Base-by-base conservation (phyloP, 768 basidiomycete genomes). In the Boletales sp. region DNA sequence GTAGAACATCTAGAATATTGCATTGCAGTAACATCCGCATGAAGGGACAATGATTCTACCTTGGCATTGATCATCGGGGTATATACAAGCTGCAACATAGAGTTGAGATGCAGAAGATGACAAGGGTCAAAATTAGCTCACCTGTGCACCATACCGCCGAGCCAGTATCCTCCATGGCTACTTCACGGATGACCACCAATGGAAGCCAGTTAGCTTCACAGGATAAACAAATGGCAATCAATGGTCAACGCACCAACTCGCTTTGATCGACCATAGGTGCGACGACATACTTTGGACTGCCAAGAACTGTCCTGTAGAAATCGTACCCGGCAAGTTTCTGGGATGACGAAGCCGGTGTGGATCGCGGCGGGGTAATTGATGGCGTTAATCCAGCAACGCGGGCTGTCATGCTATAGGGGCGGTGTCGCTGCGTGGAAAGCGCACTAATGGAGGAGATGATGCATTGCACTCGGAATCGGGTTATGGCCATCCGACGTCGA, bases 191-290 rank as follows among this genome's bases (percentile, higher is more conserved):
- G 6, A 39, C 21, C 34, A 40, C 35, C 44, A n/a, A 40, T 41
- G 12, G 36, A 13, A 4, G 7, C 15, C 8, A 19, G 24, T 48
- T 9, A 40, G 32, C 17, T 34, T 15, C 34, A 12, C 34, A 34
- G 15, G 34, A 55, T 15, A 37, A 12, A 32, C 38, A 44, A 21
- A 46, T 18, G 37, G 18, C 14, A 34, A 32, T 14, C 1, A 19
- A 21, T 5, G 13, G 34, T 9, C 31, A 11, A 78, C 87, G 59
- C 59, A 97, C 94, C 67, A 97, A 77, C 68, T 97, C 95, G 62
- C 88, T 91, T 72, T 97, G 93, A 67, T 98, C 97, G 0, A 98
- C 97, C 97, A 99, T 99, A 15, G 97, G 97, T 9, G 92, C 95
- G 15, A 97, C 91, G 36, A 98, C 80, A 62, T 81, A 87, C 69